Evolutionary conservation across 495 filamentous ascomycete species (phyloP).

Genomic region (Podospora fimiseda): DNA sequence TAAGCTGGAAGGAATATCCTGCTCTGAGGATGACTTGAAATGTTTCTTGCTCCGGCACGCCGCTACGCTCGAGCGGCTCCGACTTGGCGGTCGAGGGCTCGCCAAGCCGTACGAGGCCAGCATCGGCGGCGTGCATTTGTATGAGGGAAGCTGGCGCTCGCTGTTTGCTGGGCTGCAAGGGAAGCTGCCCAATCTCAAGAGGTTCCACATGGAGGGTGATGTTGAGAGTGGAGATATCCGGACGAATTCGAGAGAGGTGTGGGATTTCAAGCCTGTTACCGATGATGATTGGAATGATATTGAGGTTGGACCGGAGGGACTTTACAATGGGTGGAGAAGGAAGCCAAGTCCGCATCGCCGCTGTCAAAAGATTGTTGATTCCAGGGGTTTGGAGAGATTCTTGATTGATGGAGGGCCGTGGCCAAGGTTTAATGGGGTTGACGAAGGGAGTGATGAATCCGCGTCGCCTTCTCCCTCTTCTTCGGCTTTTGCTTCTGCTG

Average conservation of each 20-base stretch:
- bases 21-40: constrained; percentile 40
- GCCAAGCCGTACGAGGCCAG: constrained; percentile 34
- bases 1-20: constrained; percentile 38
- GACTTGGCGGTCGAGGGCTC: constrained; percentile 40
- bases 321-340: neutral
- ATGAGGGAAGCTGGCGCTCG: constrained; percentile 37
- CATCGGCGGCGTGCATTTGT: constrained; percentile 39
- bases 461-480: neutral
- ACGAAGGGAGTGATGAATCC: neutral
- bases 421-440: constrained; percentile 20
- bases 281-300: constrained; percentile 37
- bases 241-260: constrained; percentile 34
- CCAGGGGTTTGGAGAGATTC: constrained; percentile 36
- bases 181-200: constrained; percentile 30
- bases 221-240: constrained; percentile 36
- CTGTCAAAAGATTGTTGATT: constrained; percentile 34
- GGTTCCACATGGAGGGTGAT: constrained; percentile 42
- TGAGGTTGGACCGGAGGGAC: constrained; percentile 4
- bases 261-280: constrained; percentile 38
- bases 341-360: neutral
- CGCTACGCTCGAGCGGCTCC: constrained; percentile 33
- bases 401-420: constrained; percentile 36
- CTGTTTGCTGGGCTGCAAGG: constrained; percentile 34
- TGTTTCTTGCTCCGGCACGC: constrained; percentile 37
- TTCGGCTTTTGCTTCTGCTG: neutral